Conservation (phyloP, 1,284 basidiomycete genomes). For the Cryptococcus sp. region DNA sequence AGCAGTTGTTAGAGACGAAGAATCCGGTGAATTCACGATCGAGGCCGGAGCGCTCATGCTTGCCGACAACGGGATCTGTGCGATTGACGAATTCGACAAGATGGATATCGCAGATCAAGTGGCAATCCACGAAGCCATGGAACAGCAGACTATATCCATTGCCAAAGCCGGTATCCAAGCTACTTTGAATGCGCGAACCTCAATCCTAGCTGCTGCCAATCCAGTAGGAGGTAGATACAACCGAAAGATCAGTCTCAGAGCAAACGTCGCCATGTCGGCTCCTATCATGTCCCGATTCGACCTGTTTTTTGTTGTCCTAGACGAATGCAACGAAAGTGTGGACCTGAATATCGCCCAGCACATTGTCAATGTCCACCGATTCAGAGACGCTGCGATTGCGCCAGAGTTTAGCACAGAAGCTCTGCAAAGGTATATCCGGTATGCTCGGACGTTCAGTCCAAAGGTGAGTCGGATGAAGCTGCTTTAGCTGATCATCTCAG, state of each 20-base stretch:
- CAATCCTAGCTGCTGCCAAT: constrained; percentile 96
- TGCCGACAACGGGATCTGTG: constrained; percentile 98
- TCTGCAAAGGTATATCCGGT: constrained; percentile 92
- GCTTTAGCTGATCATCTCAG: constrained; percentile 47
- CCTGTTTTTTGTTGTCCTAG: constrained; percentile 95
- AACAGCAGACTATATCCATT: constrained; percentile 99
- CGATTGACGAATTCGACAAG: constrained; percentile 99
- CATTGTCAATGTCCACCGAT: constrained; percentile 96
- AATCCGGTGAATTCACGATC: constrained; percentile 98
- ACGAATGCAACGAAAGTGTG: constrained; percentile 91
- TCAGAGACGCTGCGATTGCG: constrained; percentile 87
- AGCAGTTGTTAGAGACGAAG: constrained; percentile 96
- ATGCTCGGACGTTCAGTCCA: constrained; percentile 92
- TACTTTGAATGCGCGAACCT: constrained; percentile 94
- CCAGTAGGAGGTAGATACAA: constrained; percentile 96
- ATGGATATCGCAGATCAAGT: constrained; percentile 99
- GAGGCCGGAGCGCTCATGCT: constrained; percentile 99
- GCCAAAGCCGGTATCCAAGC: constrained; percentile 99
- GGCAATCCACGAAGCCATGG: constrained; percentile 99
- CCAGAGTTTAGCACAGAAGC: constrained; percentile 98
- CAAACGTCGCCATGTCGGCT: constrained; percentile 97
- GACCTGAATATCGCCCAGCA: constrained; percentile 93
- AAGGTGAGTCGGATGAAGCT: constrained; percentile 56
- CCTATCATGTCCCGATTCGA: constrained; percentile 99
- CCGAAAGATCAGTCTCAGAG: constrained; percentile 83